Base-by-base conservation (phyloP, 176 grass and related monocot genomes). In the Alopecurus myosuroides region DNA sequence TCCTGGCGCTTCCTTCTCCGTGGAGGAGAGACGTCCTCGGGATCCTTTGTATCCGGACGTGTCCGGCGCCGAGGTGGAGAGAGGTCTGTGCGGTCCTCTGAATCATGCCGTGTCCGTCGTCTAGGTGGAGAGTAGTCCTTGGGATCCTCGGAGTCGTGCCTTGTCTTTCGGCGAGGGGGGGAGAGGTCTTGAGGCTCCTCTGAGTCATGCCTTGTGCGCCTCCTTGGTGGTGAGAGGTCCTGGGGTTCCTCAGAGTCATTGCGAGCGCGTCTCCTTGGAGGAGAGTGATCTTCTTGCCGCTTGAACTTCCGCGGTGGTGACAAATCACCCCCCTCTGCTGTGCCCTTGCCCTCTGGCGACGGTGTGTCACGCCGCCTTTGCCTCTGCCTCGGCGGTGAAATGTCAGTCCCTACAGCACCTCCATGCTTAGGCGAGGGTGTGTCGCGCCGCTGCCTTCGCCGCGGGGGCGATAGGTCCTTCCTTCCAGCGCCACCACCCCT, bases 401-500 rank as follows among this genome's bases (percentile, higher is more conserved):
- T 25, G 37, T 94, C 89, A 11, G 19, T 58, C 14, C 58, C 57
- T 25, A 46, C 25, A 64, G 23, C 63, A 41, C 37, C 71, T 68
- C 39, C 80, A 63, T 23, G 51, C 60, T 75, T 79, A 7, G 81
- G 88, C 0, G 78, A 79, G 15, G 85, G 74, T 0, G 82, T 86
- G 31, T 83, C 63, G 0, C 28, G 49, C 0, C 68, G 76, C 89
- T 23, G 85, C 70, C 76, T 89, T 29, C 22, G 71, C 75, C 90
- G 80, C 2, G 79, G 86, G 12, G 88, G 88, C 22, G 95, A 94
- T 31, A 94, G 40, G 72, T 94, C 86, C 26, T 52, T 62, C 34
- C 42, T 64, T 11, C 4, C 35, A 2, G 78, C 57, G 19, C 25
- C 66, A 11, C 22, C 82, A 36, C 81, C 53, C n/a, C 23, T 55